A percentile compares a stretch with the other conserved stretches of the same genome.
Conservation (phyloP, 805 yeast genomes). For the Starmerella stellata region DNA sequence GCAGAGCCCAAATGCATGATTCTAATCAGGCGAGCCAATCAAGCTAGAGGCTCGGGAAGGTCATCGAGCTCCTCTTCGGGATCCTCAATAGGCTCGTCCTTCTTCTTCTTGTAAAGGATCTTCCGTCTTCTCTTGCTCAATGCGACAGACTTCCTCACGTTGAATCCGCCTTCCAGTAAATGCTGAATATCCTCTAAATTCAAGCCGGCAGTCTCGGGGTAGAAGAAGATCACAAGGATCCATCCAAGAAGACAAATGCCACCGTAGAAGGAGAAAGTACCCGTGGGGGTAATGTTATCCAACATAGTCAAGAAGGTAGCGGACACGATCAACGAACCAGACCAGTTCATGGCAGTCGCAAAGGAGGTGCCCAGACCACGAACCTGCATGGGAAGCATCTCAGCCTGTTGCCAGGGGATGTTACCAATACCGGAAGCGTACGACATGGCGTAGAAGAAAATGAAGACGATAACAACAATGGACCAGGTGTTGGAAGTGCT, state of each 20-base stretch:
- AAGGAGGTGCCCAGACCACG: slow-evolving; percentile 82
- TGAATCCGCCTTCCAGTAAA: slow-evolving; percentile 68
- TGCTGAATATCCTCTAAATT: slow-evolving; percentile 82
- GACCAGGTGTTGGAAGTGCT: slow-evolving; percentile 42
- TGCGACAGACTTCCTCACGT: slow-evolving; percentile 45
- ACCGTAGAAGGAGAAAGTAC: slow-evolving; percentile 83
- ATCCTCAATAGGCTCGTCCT: too few relatives aligned
- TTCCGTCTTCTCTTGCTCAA: slow-evolving; percentile 27
- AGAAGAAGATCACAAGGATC: slow-evolving; percentile 59
- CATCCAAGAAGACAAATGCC: slow-evolving; percentile 57
- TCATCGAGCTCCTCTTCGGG: too few relatives aligned
- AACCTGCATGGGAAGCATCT: slow-evolving; percentile 81
- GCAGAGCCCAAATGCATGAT: too few relatives aligned
- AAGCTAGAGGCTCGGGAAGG: too few relatives aligned
- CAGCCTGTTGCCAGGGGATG: slow-evolving; percentile 97
- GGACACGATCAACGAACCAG: slow-evolving; percentile 79
- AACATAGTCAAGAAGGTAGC: slow-evolving; percentile 89
- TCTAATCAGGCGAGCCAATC: too few relatives aligned
- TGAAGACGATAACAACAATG: slow-evolving; percentile 61
- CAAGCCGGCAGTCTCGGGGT: slow-evolving; percentile 82
- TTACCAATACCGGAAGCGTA: slow-evolving; percentile 93
- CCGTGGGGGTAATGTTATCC: slow-evolving; percentile 81
- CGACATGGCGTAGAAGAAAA: slow-evolving; percentile 73
- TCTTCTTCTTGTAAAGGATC: slow-evolving; percentile 1
- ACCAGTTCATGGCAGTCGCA: slow-evolving; percentile 90